These are phyloP conservation scores for Murraya paniculata DNA, from an alignment of 345 rosid genomes.

Conservation along the genomic window DNA sequence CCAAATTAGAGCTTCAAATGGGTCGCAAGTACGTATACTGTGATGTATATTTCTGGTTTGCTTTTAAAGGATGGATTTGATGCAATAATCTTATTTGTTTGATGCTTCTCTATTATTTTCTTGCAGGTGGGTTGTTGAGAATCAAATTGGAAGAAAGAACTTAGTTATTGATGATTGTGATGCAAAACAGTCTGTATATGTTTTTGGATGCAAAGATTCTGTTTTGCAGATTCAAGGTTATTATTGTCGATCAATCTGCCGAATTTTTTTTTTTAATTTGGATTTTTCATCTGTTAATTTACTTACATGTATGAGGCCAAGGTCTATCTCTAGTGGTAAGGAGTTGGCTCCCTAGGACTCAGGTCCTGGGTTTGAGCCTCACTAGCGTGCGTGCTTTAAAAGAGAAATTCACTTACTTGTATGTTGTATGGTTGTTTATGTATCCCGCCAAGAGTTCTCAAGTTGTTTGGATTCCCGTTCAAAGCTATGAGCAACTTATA, in stretches of 20 bases:
- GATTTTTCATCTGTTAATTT: neutral
- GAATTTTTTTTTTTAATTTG: neutral
- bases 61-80: slow-evolving; percentile 11
- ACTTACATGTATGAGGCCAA: neutral
- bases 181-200: slow-evolving; percentile 84
- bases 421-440: neutral
- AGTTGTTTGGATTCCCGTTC: slow-evolving; percentile 6
- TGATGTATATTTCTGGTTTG: slow-evolving; percentile 2
- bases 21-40: slow-evolving; percentile 79
- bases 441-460: neutral
- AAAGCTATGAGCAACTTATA: slow-evolving; percentile 10
- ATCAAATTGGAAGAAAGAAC: slow-evolving; percentile 85
- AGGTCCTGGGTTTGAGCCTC: too few species aligned
- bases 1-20: slow-evolving; percentile 94
- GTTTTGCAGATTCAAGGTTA: slow-evolving; percentile 91
- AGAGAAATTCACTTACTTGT: too few species aligned
- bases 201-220: slow-evolving; percentile 96
- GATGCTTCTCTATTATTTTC: slow-evolving; percentile 11
- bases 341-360: too few species aligned
- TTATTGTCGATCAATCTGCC: neutral
- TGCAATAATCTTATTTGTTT: slow-evolving; percentile 13
- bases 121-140: slow-evolving; percentile 93
- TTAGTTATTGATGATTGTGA: slow-evolving; percentile 90
- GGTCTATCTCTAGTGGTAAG: too few species aligned
- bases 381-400: too few species aligned